Percentiles rank a stretch among this genome's conserved stretches.
These are phyloP conservation scores for Leccinum subtestaceum DNA, from an alignment of 768 basidiomycete species.

Conservation along the genomic window DNA sequence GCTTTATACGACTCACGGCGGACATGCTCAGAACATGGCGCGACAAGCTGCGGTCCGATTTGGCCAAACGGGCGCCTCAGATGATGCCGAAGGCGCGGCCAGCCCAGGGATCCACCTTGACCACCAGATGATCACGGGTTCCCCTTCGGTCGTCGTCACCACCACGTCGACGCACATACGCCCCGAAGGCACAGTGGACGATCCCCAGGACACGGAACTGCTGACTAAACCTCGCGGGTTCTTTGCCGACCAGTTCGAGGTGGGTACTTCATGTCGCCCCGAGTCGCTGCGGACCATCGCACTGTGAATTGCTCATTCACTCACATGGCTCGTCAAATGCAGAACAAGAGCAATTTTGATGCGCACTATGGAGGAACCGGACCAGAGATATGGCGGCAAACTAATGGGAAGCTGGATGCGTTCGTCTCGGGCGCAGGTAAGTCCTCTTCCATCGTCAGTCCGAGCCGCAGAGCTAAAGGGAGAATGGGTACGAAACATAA, in stretches of 20 bases:
- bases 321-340: not conserved
- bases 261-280: slow-evolving; percentile 15
- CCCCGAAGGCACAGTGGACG: slow-evolving; percentile 27
- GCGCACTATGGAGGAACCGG: slow-evolving; percentile 91
- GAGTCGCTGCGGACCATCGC: not conserved
- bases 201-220: slow-evolving; percentile 42
- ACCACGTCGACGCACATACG: slow-evolving; percentile 46
- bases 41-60: slow-evolving; percentile 75
- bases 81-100: slow-evolving; percentile 10
- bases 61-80: slow-evolving; percentile 40
- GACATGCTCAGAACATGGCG: slow-evolving; percentile 72
- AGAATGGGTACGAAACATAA: not conserved
- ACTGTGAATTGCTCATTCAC: not conserved
- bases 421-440: slow-evolving; percentile 89
- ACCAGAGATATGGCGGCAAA: slow-evolving; percentile 94
- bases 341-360: slow-evolving; percentile 84
- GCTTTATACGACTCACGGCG: not conserved
- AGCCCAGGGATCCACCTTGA: slow-evolving; percentile 9
- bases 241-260: slow-evolving; percentile 97
- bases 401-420: slow-evolving; percentile 74
- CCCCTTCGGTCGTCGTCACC: slow-evolving; percentile 51
- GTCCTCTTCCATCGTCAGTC: slow-evolving; percentile 2
- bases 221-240: slow-evolving; percentile 67
- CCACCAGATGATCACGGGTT: slow-evolving; percentile 41
- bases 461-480: not conserved